Evolutionary conservation across 140 eudicot genomes (phyloP).

Genomic region (Oenanthe javanica): DNA sequence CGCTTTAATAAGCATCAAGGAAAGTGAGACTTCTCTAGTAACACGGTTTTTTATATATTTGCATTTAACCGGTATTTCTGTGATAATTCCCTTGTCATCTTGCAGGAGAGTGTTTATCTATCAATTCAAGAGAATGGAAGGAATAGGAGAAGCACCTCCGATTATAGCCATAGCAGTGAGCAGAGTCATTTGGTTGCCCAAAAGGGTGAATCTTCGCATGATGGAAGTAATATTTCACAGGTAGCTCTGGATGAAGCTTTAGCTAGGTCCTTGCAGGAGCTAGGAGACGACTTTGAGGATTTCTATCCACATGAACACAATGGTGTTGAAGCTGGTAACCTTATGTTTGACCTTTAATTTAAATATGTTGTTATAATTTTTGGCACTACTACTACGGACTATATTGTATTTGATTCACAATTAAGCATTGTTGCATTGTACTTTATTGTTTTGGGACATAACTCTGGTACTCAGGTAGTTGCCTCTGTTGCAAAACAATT

Average conservation of each 20-base stretch:
- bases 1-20: not conserved
- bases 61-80: not conserved
- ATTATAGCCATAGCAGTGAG: conserved; percentile 21
- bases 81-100: not conserved
- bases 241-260: conserved; percentile 67
- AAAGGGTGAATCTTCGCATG: conserved; percentile 37
- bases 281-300: conserved; percentile 55
- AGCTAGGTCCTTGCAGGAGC: conserved; percentile 74
- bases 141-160: conserved; percentile 19
- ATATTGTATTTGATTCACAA: not conserved
- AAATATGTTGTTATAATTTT: not conserved
- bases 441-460: not conserved
- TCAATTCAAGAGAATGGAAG: conserved; percentile 35
- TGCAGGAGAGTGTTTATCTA: conserved; percentile 62
- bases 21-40: not conserved
- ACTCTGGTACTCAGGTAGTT: not conserved
- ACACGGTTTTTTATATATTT: not conserved
- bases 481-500: not conserved
- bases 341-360: not conserved
- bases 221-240: conserved; percentile 33
- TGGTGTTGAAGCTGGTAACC: conserved; percentile 32
- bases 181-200: conserved; percentile 27
- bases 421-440: not conserved
- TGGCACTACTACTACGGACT: not conserved
- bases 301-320: conserved; percentile 32